These are phyloP conservation scores for Hebeloma cylindrosporum DNA, from an alignment of 768 basidiomycete genomes.

Conservation along the genomic window DNA sequence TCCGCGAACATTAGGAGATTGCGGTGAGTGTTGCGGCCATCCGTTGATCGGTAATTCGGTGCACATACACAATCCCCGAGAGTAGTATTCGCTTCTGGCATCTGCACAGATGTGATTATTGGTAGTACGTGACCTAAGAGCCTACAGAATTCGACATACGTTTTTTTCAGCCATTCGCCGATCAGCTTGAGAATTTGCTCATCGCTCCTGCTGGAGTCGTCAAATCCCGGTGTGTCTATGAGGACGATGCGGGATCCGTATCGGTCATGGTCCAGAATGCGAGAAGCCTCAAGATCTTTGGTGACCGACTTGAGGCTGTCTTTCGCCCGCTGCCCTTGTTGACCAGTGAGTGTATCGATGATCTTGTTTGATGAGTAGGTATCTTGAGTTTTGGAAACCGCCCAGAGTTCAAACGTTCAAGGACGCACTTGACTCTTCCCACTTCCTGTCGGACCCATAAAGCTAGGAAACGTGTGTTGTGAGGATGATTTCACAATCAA, in stretches of 20 bases:
- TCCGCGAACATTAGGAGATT: too few relatives aligned
- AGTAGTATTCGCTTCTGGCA: too few relatives aligned
- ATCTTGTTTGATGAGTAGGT: constrained; percentile 8
- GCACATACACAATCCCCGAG: too few relatives aligned
- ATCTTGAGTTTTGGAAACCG: too few relatives aligned
- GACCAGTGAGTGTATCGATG: constrained; percentile 8
- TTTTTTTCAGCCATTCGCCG: constrained; percentile 14
- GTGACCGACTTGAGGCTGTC: not conserved
- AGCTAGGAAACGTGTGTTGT: not conserved
- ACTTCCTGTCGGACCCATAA: constrained; percentile 15
- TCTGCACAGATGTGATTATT: too few relatives aligned
- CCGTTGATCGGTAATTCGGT: too few relatives aligned
- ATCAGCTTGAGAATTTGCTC: constrained; percentile 13
- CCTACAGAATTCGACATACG: constrained; percentile 5
- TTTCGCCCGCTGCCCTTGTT: not conserved
- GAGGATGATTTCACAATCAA: too few relatives aligned
- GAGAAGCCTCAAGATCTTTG: constrained; percentile 4
- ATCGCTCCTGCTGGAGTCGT: constrained; percentile 13
- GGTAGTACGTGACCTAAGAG: not conserved
- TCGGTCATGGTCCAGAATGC: not conserved
- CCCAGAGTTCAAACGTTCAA: not conserved
- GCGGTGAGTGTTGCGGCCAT: too few relatives aligned
- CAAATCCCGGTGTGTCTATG: constrained; percentile 21
- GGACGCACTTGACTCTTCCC: constrained; percentile 17
- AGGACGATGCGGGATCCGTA: constrained; percentile 8